Base-by-base conservation (phyloP, 2,329 filamentous ascomycete genomes). In the Fusarium falciforme region DNA sequence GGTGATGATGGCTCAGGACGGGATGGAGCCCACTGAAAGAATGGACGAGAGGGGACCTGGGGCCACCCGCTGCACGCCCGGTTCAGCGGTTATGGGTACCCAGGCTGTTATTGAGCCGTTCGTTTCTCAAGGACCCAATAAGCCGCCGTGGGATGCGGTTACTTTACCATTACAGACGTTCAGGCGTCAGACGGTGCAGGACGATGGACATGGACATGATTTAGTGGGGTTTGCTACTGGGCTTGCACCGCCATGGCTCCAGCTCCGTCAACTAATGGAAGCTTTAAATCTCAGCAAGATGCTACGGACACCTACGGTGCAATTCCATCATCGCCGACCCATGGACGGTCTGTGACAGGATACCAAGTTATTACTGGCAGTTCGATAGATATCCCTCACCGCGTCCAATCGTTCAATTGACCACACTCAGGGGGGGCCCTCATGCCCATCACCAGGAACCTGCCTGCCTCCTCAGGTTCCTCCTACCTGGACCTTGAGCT, bases 1-100 rank as follows among this genome's bases (percentile, higher is more conserved):
- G 58, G 27, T 54, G 59, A 38, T 70, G 66, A 68, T 71, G 60
- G 29, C 52, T 35, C 52, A 35, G 31, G n/a, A 25, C 14, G 12
- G 40, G 59, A 33, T 14, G 61, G 61, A 74, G 52, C 29, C 52
- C 52, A 35, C 52, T 35, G 52, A 35, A 57, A 33, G 44, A 49
- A 49, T 49, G 44, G 25, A 47, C 27, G 22, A 47, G 44, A 47
- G 14, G 44, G 44, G 44, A 47, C 40, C 20, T 25, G 40, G 40
- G 20, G 8, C 44, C 44, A 47, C 44, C 20, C 22, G 44, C 40
- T 44, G 40, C 20, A 44, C 40, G 52, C n/a, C 33, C 33, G n/a
- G 47, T 54, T 22, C 44, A 52, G 33, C 35, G 44, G 22, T 54
- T 35, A 44, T 52, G 29, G 47, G 47, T 17, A 27, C 47, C 47